Percentiles rank a stretch among this genome's conserved stretches.
phyloP scores from a whole-genome alignment of 768 basidiomycete species.

The Tricholoma bakamatsutake region DNA sequence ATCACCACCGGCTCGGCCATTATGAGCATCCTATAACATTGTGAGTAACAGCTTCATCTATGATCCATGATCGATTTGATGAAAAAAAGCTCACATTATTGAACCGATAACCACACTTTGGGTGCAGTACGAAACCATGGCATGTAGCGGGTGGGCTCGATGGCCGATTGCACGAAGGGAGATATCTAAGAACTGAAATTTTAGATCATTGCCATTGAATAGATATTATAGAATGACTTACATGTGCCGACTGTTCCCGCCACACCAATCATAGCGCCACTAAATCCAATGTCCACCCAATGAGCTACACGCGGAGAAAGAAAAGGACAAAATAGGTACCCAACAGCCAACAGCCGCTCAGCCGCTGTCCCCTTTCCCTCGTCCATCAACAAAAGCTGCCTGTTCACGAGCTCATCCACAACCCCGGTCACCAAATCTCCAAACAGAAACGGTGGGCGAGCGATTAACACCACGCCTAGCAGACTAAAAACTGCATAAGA shows the following conservation, averaged over 20 bases:
- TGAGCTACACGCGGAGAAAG: neutral
- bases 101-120: constrained; percentile 31
- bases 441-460: constrained; percentile 72
- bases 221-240: constrained; percentile 26
- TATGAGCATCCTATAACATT: neutral
- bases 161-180: constrained; percentile 62
- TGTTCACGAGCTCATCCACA: neutral
- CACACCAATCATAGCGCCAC: constrained; percentile 41
- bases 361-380: constrained; percentile 20
- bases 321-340: neutral
- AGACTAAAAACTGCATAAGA: constrained; percentile 52
- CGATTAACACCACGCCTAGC: constrained; percentile 73
- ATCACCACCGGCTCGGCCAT: neutral
- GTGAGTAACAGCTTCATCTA: too few relatives aligned
- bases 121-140: constrained; percentile 56
- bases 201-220: neutral
- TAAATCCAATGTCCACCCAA: neutral
- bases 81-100: neutral
- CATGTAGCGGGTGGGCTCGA: constrained; percentile 70
- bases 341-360: constrained; percentile 35
- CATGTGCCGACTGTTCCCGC: constrained; percentile 63
- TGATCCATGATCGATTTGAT: neutral
- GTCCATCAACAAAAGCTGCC: constrained; percentile 13
- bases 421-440: constrained; percentile 23
- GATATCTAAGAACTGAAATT: constrained; percentile 24